Evolutionary conservation across 2,329 filamentous ascomycete genomes (phyloP).

Genomic region (Diaporthe vaccinii): DNA sequence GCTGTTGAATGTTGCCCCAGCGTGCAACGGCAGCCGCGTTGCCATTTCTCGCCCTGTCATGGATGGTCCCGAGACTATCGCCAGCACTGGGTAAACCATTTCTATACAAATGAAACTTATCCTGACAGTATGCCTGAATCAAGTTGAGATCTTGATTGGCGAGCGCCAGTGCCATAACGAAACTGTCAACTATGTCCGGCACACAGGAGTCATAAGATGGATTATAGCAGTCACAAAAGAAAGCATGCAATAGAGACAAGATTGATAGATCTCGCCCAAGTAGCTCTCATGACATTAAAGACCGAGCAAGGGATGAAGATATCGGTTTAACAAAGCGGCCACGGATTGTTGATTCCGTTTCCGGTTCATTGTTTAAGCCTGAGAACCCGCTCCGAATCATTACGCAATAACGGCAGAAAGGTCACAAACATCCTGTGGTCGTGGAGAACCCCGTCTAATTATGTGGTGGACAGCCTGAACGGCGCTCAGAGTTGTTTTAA

Average conservation of each 20-base stretch:
- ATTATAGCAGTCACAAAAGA: no score
- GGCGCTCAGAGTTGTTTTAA: not conserved
- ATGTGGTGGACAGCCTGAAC: not conserved
- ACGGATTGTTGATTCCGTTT: not conserved
- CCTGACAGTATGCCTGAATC: not conserved
- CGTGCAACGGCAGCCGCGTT: not conserved
- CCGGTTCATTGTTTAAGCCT: not conserved
- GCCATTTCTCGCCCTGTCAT: not conserved
- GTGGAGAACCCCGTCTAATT: not conserved
- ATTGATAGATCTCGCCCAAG: no score
- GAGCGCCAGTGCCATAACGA: not conserved
- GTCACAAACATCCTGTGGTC: not conserved
- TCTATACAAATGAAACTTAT: not conserved
- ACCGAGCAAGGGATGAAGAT: not conserved
- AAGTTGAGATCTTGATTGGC: fast-evolving
- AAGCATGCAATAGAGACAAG: no score
- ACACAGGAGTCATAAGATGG: not conserved
- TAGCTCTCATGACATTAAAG: no score
- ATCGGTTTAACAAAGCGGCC: not conserved
- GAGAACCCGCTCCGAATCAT: not conserved
- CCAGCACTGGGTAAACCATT: not conserved
- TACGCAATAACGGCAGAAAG: not conserved
- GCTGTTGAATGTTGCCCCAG: not conserved
- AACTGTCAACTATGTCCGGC: not conserved
- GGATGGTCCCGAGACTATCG: fast-evolving